Evolutionary conservation across 495 filamentous ascomycete species (phyloP).

Genomic region (Neurospora sp.): DNA sequence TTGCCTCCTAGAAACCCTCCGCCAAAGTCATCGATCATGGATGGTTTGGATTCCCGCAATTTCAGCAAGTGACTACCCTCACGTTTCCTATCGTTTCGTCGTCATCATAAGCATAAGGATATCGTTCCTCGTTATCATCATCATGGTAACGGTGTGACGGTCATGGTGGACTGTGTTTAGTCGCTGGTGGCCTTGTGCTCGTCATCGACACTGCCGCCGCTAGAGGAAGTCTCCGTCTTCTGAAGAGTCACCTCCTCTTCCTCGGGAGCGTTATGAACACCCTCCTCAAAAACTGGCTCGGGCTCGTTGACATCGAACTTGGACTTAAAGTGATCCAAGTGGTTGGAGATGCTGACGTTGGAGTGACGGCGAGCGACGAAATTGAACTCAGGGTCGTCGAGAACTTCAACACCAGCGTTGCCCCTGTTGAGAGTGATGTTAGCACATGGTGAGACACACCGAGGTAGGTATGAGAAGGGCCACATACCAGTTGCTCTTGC

Average conservation of each 20-base stretch:
- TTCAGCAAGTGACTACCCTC: constrained; percentile 12
- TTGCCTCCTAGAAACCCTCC: constrained; percentile 4
- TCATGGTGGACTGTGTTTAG: constrained; percentile 7
- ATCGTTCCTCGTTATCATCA: not conserved
- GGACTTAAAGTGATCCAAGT: constrained; percentile 62
- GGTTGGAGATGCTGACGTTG: constrained; percentile 64
- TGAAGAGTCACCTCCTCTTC: constrained; percentile 35
- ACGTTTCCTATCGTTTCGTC: not conserved
- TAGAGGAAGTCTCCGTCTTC: constrained; percentile 46
- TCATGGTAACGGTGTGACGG: not conserved
- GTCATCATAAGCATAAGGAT: not conserved
- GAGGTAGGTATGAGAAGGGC: constrained; percentile 1
- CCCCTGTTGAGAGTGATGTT: constrained; percentile 49
- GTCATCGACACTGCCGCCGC: constrained; percentile 26
- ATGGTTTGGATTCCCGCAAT: constrained; percentile 19
- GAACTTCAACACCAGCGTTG: constrained; percentile 66
- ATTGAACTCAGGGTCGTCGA: constrained; percentile 64
- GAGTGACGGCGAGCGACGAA: constrained; percentile 78
- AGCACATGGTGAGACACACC: not conserved
- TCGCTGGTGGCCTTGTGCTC: constrained; percentile 25
- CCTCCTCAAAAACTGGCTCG: constrained; percentile 86
- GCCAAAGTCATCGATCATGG: constrained; percentile 8
- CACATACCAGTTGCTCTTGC: constrained; percentile 87
- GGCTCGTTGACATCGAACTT: constrained; percentile 81
- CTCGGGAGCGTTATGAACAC: constrained; percentile 50